Conservation (phyloP, 805 yeast genomes). For the Lachancea dasiensis region DNA sequence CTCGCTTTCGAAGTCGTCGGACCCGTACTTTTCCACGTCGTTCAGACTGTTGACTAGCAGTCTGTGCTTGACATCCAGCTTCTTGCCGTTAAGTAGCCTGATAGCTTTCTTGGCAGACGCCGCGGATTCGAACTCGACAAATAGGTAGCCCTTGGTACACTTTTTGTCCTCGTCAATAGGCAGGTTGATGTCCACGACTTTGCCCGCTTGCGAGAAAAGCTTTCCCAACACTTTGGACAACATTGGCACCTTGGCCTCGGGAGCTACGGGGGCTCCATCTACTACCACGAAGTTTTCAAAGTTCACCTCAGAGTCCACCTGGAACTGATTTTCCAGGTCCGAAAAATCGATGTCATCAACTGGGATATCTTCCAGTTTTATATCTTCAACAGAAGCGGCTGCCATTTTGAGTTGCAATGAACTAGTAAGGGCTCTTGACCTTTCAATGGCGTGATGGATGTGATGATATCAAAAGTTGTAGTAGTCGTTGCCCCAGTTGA, state of each 20-base stretch:
- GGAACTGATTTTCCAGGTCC: constrained; percentile 75
- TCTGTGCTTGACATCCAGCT: constrained; percentile 89
- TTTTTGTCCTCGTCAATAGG: constrained; percentile 66
- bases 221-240: constrained; percentile 81
- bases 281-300: constrained; percentile 77
- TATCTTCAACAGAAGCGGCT: constrained; percentile 26
- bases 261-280: constrained; percentile 95
- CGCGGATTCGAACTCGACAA: constrained; percentile 70
- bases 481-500: no score
- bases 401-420: constrained; percentile 14
- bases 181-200: constrained; percentile 70
- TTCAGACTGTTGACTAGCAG: constrained; percentile 74
- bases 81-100: constrained; percentile 76
- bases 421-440: neutral
- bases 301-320: constrained; percentile 48
- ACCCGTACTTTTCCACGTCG: constrained; percentile 76
- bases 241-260: constrained; percentile 78
- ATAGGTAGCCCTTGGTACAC: constrained; percentile 78
- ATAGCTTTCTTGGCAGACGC: constrained; percentile 73
- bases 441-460: no score
- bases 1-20: constrained; percentile 53
- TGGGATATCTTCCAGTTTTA: constrained; percentile 41
- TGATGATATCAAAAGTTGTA: no score
- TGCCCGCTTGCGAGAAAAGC: constrained; percentile 72
- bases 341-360: constrained; percentile 72